These are phyloP conservation scores for Tilletia setariae DNA, from an alignment of 1,284 basidiomycete genomes.

Conservation along the genomic window DNA sequence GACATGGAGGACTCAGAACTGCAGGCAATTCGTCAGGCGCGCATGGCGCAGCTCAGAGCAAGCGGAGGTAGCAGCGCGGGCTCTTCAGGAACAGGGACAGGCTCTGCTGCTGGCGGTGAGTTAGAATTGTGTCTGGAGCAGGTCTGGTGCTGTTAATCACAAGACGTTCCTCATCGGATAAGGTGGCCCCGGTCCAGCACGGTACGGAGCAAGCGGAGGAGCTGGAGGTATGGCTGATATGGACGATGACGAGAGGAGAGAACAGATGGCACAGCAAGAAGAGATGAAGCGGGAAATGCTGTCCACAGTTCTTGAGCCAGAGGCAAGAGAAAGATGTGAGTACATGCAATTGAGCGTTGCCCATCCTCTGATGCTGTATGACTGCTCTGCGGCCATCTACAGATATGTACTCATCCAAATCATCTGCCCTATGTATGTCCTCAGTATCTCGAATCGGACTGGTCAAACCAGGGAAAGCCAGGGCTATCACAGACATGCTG, in stretches of 20 bases:
- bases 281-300: constrained; percentile 66
- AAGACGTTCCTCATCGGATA: background rate
- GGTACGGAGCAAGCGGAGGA: constrained; percentile 7
- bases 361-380: background rate
- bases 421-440: too few relatives aligned
- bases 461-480: constrained; percentile 81
- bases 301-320: constrained; percentile 78
- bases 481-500: constrained; percentile 79
- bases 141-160: background rate
- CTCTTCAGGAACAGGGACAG: background rate
- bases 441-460: constrained; percentile 85
- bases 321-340: constrained; percentile 86
- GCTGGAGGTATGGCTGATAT: constrained; percentile 55
- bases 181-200: constrained; percentile 13
- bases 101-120: constrained; percentile 18
- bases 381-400: background rate
- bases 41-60: constrained; percentile 47
- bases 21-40: constrained; percentile 51
- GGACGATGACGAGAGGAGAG: constrained; percentile 47
- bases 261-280: constrained; percentile 51
- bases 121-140: background rate
- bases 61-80: constrained; percentile 23
- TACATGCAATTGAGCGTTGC: constrained; percentile 28
- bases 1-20: constrained; percentile 54
- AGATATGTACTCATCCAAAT: too few relatives aligned